phyloP scores from a whole-genome alignment of 345 rosid genomes.

The Populus simonii region DNA sequence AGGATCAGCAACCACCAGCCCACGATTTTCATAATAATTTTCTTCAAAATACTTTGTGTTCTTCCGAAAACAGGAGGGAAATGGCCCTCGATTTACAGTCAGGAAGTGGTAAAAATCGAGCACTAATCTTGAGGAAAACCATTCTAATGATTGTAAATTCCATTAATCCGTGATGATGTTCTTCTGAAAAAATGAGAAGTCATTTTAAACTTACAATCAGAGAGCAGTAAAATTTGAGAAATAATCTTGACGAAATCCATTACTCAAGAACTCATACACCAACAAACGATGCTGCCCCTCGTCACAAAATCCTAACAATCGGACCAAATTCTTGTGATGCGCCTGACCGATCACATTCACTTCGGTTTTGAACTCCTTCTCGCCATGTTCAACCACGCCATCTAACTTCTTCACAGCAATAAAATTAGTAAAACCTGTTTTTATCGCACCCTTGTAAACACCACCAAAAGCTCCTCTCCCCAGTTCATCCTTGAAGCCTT shows the following conservation, averaged over 20 bases:
- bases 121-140: no score
- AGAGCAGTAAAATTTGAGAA: no score
- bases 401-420: constrained; percentile 28
- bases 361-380: constrained; percentile 29
- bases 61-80: no score
- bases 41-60: no score
- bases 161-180: no score
- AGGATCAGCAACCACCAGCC: background rate
- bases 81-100: no score
- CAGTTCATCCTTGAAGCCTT: constrained; percentile 39
- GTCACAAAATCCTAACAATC: constrained; percentile 32
- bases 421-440: background rate
- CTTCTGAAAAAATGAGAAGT: no score
- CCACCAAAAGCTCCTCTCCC: constrained; percentile 31
- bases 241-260: no score
- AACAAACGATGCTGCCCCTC: constrained; percentile 23
- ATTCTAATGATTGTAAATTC: no score
- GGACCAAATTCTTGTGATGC: constrained; percentile 37
- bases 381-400: constrained; percentile 1
- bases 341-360: constrained; percentile 26
- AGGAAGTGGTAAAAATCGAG: no score
- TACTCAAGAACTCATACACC: constrained; percentile 34
- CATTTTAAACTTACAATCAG: no score
- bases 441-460: constrained; percentile 24
- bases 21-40: background rate